Percentiles rank a stretch among this genome's conserved stretches.
These are phyloP conservation scores for Persicaria tinctoria DNA, from an alignment of 148 eudicot species.

Conservation along the genomic window DNA sequence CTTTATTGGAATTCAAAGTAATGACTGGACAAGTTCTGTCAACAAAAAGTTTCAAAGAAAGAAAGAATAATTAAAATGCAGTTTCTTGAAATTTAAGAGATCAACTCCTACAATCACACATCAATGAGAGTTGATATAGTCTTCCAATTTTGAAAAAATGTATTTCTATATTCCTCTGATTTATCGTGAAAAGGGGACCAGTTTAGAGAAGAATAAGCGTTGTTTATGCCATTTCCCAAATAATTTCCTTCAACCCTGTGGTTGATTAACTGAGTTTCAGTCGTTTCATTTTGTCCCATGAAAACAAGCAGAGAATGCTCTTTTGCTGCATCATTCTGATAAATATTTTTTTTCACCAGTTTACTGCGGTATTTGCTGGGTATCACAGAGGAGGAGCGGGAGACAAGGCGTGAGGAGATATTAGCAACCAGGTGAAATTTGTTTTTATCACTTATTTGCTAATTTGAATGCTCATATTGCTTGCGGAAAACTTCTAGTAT, in stretches of 20 bases:
- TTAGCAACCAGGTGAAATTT: slow-evolving; percentile 75
- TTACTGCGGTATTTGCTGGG: slow-evolving; percentile 77
- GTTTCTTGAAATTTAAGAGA: no score
- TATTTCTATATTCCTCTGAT: not conserved
- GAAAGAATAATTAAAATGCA: not conserved
- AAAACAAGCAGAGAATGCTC: not conserved
- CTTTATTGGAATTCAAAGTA: not conserved
- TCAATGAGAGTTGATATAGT: not conserved
- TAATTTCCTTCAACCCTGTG: no score
- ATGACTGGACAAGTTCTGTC: not conserved
- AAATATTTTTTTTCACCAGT: slow-evolving; percentile 39
- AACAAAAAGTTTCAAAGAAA: not conserved
- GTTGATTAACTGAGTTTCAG: not conserved
- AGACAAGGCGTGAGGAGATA: slow-evolving; percentile 87
- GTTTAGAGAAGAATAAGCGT: not conserved
- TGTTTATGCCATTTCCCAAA: not conserved
- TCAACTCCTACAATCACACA: no score
- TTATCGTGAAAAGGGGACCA: not conserved
- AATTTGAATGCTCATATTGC: not conserved
- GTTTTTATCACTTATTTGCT: not conserved
- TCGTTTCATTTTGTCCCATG: not conserved
- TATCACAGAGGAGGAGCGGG: slow-evolving; percentile 81
- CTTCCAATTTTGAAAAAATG: not conserved
- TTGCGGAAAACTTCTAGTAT: no score
- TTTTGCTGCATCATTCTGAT: slow-evolving; percentile 1